These are phyloP conservation scores for Phyllosticta capitalensis DNA, from an alignment of 2,329 filamentous ascomycete species.

Conservation along the genomic window DNA sequence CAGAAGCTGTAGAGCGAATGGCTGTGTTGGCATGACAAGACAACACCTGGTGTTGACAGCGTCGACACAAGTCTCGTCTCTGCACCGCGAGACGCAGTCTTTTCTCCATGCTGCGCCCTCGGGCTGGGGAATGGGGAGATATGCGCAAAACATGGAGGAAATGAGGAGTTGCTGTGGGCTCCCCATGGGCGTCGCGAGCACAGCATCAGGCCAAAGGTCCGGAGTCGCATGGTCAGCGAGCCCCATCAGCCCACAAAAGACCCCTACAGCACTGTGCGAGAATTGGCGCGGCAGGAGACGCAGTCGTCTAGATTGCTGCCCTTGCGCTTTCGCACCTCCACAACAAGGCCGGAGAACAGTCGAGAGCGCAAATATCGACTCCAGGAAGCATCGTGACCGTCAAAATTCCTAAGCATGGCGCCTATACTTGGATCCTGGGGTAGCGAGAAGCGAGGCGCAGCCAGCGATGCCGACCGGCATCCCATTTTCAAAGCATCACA, in stretches of 20 bases:
- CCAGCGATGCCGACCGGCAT: not conserved
- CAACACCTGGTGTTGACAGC: not conserved
- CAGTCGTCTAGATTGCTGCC: not conserved
- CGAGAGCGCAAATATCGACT: not conserved
- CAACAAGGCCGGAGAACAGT: not conserved
- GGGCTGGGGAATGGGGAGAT: constrained; percentile 2
- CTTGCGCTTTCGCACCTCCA: constrained; percentile 2
- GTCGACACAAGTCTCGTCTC: not conserved
- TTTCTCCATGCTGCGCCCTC: not conserved
- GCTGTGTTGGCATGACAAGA: not conserved
- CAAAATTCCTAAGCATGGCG: not conserved
- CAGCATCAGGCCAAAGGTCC: not conserved
- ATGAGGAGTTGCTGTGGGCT: constrained; percentile 8
- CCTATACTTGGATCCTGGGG: not conserved
- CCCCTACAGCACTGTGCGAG: constrained; percentile 5
- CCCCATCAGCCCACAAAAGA: constrained; percentile 9
- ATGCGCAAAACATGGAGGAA: constrained; percentile 8
- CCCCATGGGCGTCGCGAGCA: constrained; percentile 8
- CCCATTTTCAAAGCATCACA: not conserved
- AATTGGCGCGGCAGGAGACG: not conserved
- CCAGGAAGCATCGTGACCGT: not conserved
- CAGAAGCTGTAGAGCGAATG: not conserved
- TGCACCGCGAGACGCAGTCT: not conserved
- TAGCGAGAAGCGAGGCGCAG: not conserved
- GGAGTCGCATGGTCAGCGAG: not conserved